Evolutionary conservation across 2,329 filamentous ascomycete genomes (phyloP), one percentile per base, ranked within the genome.

Genomic region (Hypomyces perniciosus): DNA sequence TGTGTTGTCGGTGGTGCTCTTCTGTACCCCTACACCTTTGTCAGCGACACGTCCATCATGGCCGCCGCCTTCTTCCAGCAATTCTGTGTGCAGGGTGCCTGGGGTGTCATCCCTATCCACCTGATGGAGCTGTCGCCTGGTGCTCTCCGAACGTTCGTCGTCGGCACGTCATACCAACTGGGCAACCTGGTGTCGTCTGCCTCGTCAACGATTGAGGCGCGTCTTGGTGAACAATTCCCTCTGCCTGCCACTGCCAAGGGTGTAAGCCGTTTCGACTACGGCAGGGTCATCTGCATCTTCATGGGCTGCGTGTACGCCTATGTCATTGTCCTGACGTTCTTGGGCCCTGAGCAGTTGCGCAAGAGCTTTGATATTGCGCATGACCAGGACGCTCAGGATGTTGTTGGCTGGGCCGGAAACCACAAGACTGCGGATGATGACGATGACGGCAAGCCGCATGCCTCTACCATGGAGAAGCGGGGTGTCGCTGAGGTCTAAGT

Each of bases 231-330:
- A 67, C 72, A 74, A 1, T 93, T 89, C 65, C 88, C 88, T 0
- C 75, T 95, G 3, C 74, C 83, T 0, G 71, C 79, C 0, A 78
- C 76, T 1, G 65, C 75, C 13, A 64, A 68, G 1, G 75, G 71
- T 0, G 65, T 69, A 31, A 66, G 69, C 43, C 73, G 85, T 3
- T 89, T 85, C 65, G 72, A 88, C 53, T 95, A 95, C 59, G 89
- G 88, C 37, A 84, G 84, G 59, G 89, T 95, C 8, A 92, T 95
- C 56, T 89, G 85, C 63, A 93, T 95, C 62, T 95, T 96, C 69
- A 90, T 96, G 86, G 90, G 78, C 1, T 90, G 85, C 58, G 89
- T 95, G 1, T 95, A 79, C 59, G 76, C 62, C 28, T 84, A 81
- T 53, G 72, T 80, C n/a, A 74, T 84, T 35, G 1, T 81, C 5